Conservation (phyloP, 75 land plant genomes). For the Sequoiadendron giganteum region DNA sequence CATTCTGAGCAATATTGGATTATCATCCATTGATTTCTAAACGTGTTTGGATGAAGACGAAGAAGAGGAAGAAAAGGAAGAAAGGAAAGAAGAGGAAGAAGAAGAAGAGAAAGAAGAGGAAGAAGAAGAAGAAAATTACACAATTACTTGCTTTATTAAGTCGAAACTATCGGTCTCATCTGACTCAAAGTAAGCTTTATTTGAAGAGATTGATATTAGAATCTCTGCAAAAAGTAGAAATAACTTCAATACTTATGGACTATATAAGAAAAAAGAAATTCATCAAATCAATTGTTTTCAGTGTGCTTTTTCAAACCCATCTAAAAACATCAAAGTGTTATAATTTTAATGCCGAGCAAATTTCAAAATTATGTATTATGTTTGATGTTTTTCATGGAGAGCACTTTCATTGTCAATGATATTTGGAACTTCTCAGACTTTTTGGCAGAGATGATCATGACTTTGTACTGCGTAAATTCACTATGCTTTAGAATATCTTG, state of each 20-base stretch:
- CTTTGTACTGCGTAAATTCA: background rate
- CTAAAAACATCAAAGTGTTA: background rate
- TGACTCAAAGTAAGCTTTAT: background rate
- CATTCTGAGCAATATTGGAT: background rate
- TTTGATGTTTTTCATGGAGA: background rate
- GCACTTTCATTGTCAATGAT: background rate
- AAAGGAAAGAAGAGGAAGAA: too few species aligned
- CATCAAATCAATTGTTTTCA: background rate
- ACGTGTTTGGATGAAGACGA: background rate
- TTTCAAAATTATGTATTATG: background rate
- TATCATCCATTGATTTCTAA: background rate
- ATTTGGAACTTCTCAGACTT: background rate
- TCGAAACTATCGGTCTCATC: background rate
- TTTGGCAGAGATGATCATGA: background rate
- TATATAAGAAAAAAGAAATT: background rate
- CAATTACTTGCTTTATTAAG: background rate
- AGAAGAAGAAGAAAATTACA: background rate
- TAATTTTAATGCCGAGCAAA: background rate
- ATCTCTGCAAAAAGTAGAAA: background rate
- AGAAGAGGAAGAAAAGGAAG: too few species aligned
- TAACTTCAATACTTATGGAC: background rate
- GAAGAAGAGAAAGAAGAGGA: background rate
- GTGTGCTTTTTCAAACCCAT: background rate
- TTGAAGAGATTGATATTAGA: slow-evolving; percentile 1
- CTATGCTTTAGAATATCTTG: background rate